These are phyloP conservation scores for Rehmannia glutinosa DNA, from an alignment of 257 asterid genomes.

Conservation along the genomic window DNA sequence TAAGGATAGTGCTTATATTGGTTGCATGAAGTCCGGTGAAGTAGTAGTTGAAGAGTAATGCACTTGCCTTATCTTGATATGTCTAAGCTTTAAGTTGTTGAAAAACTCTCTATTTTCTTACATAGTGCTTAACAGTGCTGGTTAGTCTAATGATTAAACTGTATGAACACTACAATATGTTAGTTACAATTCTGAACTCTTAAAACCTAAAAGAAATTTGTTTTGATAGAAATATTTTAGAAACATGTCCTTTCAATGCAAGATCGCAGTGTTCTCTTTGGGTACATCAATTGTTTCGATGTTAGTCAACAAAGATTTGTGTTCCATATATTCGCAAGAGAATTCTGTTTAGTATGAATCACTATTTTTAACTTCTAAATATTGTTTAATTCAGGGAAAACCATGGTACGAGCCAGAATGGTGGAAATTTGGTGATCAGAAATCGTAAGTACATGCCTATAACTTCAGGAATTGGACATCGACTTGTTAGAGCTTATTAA, in stretches of 20 bases:
- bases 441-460: constrained; percentile 56
- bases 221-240: neutral
- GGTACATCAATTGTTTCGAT: neutral
- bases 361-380: neutral
- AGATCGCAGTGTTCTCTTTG: neutral
- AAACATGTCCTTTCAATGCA: no score
- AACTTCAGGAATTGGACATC: neutral
- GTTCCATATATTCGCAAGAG: neutral
- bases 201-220: neutral
- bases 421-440: constrained; percentile 99
- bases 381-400: constrained; percentile 52
- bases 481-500: neutral
- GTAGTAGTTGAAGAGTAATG: constrained; percentile 80
- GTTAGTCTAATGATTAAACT: neutral
- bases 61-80: constrained; percentile 23
- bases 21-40: constrained; percentile 97
- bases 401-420: constrained; percentile 96
- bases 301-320: neutral
- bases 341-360: neutral
- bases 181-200: neutral
- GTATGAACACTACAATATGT: neutral
- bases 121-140: neutral
- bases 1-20: constrained; percentile 77
- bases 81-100: neutral
- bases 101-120: neutral